Conservation (phyloP, 2,329 filamentous ascomycete species). For the Zarea fungicola region DNA sequence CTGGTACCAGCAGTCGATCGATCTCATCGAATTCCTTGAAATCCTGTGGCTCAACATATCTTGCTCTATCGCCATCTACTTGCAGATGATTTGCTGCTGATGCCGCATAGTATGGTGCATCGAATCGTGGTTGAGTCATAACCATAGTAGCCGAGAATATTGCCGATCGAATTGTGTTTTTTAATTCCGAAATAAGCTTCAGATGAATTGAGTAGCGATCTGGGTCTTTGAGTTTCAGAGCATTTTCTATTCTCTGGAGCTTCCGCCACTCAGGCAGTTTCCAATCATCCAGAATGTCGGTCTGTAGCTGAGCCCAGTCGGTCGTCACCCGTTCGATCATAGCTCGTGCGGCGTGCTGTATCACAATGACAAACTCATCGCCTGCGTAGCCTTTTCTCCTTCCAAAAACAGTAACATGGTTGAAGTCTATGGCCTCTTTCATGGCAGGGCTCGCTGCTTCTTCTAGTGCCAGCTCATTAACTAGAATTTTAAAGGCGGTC, state of each 20-base stretch:
- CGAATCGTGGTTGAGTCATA: too few relatives aligned
- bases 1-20: constrained; percentile 22
- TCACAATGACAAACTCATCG: constrained; percentile 50
- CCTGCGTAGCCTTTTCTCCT: constrained; percentile 43
- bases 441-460: constrained; percentile 23
- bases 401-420: constrained; percentile 36
- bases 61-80: constrained; percentile 29
- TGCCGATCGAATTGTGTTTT: neutral
- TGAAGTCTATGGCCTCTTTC: neutral
- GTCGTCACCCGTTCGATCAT: constrained; percentile 42
- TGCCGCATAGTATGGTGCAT: neutral
- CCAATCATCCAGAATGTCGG: constrained; percentile 26
- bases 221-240: constrained; percentile 17
- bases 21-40: constrained; percentile 21
- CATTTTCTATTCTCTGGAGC: constrained; percentile 20
- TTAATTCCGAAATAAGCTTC: neutral
- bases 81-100: neutral
- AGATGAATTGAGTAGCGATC: neutral
- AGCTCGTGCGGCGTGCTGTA: constrained; percentile 53
- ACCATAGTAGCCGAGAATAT: too few relatives aligned
- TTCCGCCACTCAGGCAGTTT: constrained; percentile 30
- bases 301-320: constrained; percentile 27
- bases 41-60: constrained; percentile 31
- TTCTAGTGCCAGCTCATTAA: constrained; percentile 55
- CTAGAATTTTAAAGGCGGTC: constrained; percentile 53